These are phyloP conservation scores for Fagus sylvatica DNA, from an alignment of 306 rosid species.

Conservation along the genomic window DNA sequence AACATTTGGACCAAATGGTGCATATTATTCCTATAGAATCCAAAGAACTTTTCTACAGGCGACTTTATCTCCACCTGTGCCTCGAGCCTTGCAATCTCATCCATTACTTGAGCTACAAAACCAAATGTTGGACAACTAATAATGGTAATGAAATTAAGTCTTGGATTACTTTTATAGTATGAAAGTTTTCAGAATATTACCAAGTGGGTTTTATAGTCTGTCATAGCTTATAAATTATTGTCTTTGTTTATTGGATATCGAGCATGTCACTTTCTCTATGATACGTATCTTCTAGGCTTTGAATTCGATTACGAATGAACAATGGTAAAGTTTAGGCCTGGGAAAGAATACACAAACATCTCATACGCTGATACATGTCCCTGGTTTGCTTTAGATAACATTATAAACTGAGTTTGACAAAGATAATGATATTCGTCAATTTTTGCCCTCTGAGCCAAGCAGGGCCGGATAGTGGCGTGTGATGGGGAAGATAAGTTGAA, in stretches of 20 bases:
- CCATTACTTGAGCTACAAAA: background rate
- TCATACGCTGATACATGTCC: background rate
- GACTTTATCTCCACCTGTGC: slow-evolving; percentile 24
- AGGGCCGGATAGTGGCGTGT: too few species aligned
- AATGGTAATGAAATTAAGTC: background rate
- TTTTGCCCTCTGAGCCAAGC: too few species aligned
- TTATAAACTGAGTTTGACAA: too few species aligned
- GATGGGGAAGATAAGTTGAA: too few species aligned
- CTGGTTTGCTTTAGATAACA: background rate
- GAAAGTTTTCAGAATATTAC: background rate
- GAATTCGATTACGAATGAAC: background rate
- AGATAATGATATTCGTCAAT: too few species aligned
- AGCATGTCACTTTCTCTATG: background rate
- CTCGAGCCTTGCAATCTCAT: slow-evolving; percentile 17
- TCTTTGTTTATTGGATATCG: background rate
- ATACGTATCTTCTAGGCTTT: background rate
- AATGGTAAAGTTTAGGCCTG: background rate
- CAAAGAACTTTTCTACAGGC: slow-evolving; percentile 16
- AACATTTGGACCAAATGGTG: slow-evolving; percentile 20
- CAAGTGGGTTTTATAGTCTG: background rate
- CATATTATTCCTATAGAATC: slow-evolving; percentile 24
- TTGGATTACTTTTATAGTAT: background rate
- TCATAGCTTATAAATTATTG: background rate
- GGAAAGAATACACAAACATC: background rate
- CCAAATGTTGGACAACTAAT: background rate